Percentiles rank a stretch among this genome's conserved stretches.
Evolutionary conservation across 805 yeast genomes (phyloP).

Genomic region (Sungouiozyma intestinalis): DNA sequence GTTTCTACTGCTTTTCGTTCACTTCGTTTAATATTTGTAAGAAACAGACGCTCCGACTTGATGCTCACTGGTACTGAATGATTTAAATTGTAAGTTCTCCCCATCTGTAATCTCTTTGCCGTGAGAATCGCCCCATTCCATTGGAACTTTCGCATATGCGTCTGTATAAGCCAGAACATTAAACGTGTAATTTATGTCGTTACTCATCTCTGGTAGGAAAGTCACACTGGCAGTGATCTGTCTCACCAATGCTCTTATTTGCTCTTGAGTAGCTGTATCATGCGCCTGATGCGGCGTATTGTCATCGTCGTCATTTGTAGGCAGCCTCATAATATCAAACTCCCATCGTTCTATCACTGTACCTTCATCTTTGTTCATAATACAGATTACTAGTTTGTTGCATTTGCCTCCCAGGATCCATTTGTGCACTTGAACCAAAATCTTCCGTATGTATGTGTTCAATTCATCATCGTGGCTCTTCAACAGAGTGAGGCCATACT

Average conservation of each 20-base stretch:
- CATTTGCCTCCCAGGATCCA: conserved; percentile 71
- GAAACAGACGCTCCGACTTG: conserved; percentile 62
- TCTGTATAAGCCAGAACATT: conserved; percentile 78
- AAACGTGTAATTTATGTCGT: conserved; percentile 55
- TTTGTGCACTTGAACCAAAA: conserved; percentile 56
- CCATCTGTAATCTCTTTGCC: conserved; percentile 44
- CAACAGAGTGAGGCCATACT: conserved; percentile 69
- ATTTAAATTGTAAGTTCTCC: conserved; percentile 60
- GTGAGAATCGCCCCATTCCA: conserved; percentile 79
- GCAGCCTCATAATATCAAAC: conserved; percentile 45
- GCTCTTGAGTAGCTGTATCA: conserved; percentile 47
- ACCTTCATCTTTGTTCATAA: conserved; percentile 55
- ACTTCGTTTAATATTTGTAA: conserved; percentile 20
- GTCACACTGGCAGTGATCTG: conserved; percentile 85
- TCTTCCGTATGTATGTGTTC: conserved; percentile 51
- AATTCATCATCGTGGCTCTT: conserved; percentile 70
- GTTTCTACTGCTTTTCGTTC: no score
- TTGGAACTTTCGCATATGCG: conserved; percentile 55
- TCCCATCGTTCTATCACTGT: conserved; percentile 82
- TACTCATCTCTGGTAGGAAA: conserved; percentile 63
- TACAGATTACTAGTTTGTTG: conserved; percentile 57
- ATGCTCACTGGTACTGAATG: conserved; percentile 59
- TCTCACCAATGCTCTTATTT: conserved; percentile 76
- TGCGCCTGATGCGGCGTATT: conserved; percentile 9
- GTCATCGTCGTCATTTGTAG: conserved; percentile 4